phyloP scores from a whole-genome alignment of 164 flowering plant genomes.

The Buxus sempervirens region DNA sequence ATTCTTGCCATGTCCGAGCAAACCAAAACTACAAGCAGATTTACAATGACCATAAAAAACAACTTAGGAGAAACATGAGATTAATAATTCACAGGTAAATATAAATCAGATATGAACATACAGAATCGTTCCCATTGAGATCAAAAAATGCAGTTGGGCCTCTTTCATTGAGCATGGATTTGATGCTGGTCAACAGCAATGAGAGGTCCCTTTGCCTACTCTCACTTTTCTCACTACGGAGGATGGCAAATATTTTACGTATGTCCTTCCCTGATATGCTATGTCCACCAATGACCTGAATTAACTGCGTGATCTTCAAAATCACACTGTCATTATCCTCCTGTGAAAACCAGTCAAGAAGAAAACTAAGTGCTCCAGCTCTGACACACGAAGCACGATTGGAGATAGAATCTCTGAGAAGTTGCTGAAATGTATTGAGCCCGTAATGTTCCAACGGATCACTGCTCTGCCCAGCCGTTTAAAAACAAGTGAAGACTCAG shows the following conservation, averaged over 20 bases:
- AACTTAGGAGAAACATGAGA: neutral
- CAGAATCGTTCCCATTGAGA: slow-evolving; percentile 77
- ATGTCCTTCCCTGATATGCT: slow-evolving; percentile 99
- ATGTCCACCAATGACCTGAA: slow-evolving; percentile 91
- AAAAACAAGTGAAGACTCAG: slow-evolving; percentile 25
- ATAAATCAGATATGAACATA: slow-evolving; percentile 36
- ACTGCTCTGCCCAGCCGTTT: slow-evolving; percentile 92
- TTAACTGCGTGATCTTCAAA: slow-evolving; percentile 64
- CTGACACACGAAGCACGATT: slow-evolving; percentile 87
- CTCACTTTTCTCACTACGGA: slow-evolving; percentile 75
- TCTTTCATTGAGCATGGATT: slow-evolving; percentile 87
- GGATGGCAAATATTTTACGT: slow-evolving; percentile 87
- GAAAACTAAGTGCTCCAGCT: slow-evolving; percentile 94
- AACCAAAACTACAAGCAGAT: neutral
- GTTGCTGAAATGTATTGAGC: slow-evolving; percentile 70
- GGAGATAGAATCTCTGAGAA: slow-evolving; percentile 79
- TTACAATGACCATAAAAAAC: neutral
- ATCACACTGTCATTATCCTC: slow-evolving; percentile 59
- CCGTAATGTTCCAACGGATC: slow-evolving; percentile 67
- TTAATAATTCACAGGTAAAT: neutral
- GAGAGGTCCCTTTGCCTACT: slow-evolving; percentile 55
- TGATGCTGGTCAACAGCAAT: slow-evolving; percentile 63
- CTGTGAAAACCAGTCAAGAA: slow-evolving; percentile 89
- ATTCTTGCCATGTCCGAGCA: no score
- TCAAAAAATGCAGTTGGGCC: slow-evolving; percentile 96